phyloP scores from a whole-genome alignment of 805 yeast genomes.

The Lipomyces anomalus region DNA sequence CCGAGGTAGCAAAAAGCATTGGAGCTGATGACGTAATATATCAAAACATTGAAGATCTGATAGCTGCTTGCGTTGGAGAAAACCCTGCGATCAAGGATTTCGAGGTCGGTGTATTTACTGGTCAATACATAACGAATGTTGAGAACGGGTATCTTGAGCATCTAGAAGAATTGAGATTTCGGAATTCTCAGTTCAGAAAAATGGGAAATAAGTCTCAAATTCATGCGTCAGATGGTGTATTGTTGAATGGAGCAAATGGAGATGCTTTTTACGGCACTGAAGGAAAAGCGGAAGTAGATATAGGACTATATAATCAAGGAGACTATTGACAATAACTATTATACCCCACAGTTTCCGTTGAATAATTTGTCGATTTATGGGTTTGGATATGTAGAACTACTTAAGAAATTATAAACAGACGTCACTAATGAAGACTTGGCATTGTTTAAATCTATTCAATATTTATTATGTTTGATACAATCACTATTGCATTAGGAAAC shows the following conservation, averaged over 20 bases:
- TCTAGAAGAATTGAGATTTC: conserved; percentile 76
- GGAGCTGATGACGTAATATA: conserved; percentile 91
- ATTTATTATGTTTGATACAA: too few species aligned
- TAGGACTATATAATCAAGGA: conserved; percentile 55
- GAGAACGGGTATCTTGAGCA: conserved; percentile 77
- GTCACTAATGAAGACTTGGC: too few species aligned
- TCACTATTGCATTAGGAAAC: not conserved
- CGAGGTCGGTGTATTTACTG: conserved; percentile 96
- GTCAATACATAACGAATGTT: conserved; percentile 88
- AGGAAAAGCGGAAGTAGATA: conserved; percentile 73
- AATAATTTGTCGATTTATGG: too few species aligned
- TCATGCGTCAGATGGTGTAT: conserved; percentile 23
- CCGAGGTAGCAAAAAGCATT: conserved; percentile 66
- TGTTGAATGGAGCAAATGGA: conserved; percentile 23
- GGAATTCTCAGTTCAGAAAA: conserved; percentile 39
- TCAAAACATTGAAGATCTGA: conserved; percentile 76
- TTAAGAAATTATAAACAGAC: too few species aligned
- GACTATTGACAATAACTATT: conserved; percentile 36
- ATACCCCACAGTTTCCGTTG: too few species aligned
- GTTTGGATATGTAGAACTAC: too few species aligned
- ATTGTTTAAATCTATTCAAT: too few species aligned
- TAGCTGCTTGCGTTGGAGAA: conserved; percentile 58
- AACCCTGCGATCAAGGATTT: conserved; percentile 48
- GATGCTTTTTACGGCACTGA: conserved; percentile 45
- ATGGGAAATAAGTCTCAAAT: conserved; percentile 43